A percentile compares a stretch with the other conserved stretches of the same genome.
Conservation (phyloP, 1,139 yeast species). For the Blastobotrys raffinosifermentans region DNA sequence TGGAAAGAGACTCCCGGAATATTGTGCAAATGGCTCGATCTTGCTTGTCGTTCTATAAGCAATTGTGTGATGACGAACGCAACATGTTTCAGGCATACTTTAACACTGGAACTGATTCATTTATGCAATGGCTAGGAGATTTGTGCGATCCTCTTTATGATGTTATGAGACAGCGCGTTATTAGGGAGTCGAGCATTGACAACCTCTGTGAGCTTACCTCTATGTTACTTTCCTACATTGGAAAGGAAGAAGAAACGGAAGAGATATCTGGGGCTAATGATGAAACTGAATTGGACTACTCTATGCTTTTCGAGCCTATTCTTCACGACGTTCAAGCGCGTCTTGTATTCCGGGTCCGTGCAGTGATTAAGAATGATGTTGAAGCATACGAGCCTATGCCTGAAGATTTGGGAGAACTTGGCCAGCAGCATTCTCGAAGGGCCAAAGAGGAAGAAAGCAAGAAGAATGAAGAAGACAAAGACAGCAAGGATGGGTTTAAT, state of each 20-base stretch:
- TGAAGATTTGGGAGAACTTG: constrained; percentile 53
- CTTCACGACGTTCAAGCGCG: constrained; percentile 74
- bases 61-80: constrained; percentile 55
- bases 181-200: constrained; percentile 63
- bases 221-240: constrained; percentile 54
- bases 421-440: constrained; percentile 37
- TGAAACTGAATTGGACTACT: constrained; percentile 36
- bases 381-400: constrained; percentile 60
- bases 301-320: constrained; percentile 62
- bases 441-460: constrained; percentile 7
- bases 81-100: constrained; percentile 53
- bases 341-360: constrained; percentile 70
- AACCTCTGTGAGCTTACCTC: constrained; percentile 71
- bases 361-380: constrained; percentile 62
- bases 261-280: not conserved
- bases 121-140: constrained; percentile 53
- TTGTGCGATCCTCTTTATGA: constrained; percentile 76
- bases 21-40: constrained; percentile 27
- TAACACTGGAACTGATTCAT: constrained; percentile 30
- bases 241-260: constrained; percentile 27
- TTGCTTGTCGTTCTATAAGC: constrained; percentile 39
- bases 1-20: constrained; percentile 18
- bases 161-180: constrained; percentile 53
- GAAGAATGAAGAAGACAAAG: constrained; percentile 2
- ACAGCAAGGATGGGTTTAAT: constrained; percentile 16